These are phyloP conservation scores for Trichoderma koningiopsis DNA, from an alignment of 2,329 filamentous ascomycete genomes.

Conservation along the genomic window DNA sequence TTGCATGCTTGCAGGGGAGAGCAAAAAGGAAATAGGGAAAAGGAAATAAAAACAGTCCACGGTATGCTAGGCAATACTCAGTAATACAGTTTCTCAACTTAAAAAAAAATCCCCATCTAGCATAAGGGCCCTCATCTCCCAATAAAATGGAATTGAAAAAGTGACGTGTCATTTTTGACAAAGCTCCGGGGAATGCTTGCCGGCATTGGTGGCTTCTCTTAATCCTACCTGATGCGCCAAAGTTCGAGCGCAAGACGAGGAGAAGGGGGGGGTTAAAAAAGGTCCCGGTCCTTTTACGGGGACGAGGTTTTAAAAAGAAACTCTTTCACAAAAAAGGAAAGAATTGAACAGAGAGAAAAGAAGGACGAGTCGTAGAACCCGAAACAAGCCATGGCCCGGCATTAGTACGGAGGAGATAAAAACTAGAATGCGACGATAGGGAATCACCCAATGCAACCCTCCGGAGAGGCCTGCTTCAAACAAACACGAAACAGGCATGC, in stretches of 20 bases:
- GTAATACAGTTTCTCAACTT: not conserved
- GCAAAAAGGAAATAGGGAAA: not conserved
- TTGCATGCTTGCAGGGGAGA: not conserved
- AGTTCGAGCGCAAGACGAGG: not conserved
- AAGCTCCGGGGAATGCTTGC: slow-evolving; percentile 22
- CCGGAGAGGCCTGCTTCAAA: not conserved
- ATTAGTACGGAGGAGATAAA: slow-evolving; percentile 3
- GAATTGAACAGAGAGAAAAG: not conserved
- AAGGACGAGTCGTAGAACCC: not conserved
- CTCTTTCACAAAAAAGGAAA: not conserved
- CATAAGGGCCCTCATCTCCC: not conserved
- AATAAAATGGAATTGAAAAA: not conserved
- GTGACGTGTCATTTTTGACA: slow-evolving; percentile 14
- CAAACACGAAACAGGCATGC: slow-evolving; percentile 1
- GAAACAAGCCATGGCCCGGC: slow-evolving; percentile 4
- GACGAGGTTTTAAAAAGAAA: slow-evolving; percentile 4
- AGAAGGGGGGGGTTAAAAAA: not conserved
- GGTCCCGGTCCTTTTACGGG: slow-evolving; percentile 22
- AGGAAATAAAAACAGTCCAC: not conserved
- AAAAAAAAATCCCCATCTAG: not conserved
- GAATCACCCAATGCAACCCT: not conserved
- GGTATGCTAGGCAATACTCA: not conserved
- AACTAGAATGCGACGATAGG: not conserved
- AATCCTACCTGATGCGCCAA: not conserved
- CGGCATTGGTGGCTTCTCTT: slow-evolving; percentile 14